phyloP scores from a whole-genome alignment of 148 eudicot genomes.

The Euryodendron excelsum region DNA sequence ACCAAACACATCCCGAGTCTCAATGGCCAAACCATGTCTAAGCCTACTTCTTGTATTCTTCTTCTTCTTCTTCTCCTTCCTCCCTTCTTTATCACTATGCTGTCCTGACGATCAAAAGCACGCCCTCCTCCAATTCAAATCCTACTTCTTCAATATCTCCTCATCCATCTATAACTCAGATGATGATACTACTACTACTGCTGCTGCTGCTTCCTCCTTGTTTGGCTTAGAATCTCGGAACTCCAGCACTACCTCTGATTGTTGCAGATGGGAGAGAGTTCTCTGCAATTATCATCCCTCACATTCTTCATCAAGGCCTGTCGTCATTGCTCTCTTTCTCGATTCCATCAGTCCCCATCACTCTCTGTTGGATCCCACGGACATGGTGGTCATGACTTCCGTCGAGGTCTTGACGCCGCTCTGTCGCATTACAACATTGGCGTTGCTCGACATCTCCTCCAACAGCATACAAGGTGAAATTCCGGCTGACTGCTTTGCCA shows the following conservation, averaged over 20 bases:
- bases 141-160: slow-evolving; percentile 18
- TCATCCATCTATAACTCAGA: not conserved
- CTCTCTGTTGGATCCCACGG: not conserved
- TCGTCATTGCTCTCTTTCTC: slow-evolving; percentile 36
- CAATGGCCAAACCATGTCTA: slow-evolving; percentile 22
- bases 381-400: slow-evolving; percentile 11
- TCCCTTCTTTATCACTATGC: slow-evolving; percentile 4
- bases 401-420: slow-evolving; percentile 31
- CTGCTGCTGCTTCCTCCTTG: too few species aligned
- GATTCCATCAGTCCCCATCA: slow-evolving; percentile 24
- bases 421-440: slow-evolving; percentile 31
- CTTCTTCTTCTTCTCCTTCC: slow-evolving; percentile 13
- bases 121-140: slow-evolving; percentile 52
- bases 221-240: slow-evolving; percentile 50
- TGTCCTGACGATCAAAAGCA: slow-evolving; percentile 45
- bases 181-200: too few species aligned
- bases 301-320: too few species aligned
- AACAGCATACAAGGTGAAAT: slow-evolving; percentile 39
- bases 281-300: slow-evolving; percentile 23
- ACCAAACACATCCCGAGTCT: too few species aligned
- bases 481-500: slow-evolving; percentile 32
- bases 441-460: slow-evolving; percentile 37
- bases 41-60: not conserved
- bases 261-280: slow-evolving; percentile 49
- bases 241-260: slow-evolving; percentile 22